Conservation (phyloP, 2,329 filamentous ascomycete genomes). For the Lecanicillium sp. region DNA sequence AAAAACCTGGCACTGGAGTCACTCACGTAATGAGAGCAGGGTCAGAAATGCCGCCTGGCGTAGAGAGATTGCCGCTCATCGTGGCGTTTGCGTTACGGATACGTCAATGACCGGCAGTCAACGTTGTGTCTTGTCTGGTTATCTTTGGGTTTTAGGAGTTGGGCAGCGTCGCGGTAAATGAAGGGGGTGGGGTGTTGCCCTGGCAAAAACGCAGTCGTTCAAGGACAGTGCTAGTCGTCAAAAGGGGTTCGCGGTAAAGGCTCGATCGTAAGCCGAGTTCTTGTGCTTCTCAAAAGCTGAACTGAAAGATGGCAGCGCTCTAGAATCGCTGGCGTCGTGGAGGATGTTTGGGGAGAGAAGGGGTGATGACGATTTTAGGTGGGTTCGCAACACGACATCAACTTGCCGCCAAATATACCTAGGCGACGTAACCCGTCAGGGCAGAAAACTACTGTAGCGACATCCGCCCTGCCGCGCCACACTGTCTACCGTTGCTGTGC, state of each 20-base stretch:
- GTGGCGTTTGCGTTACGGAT: conserved; percentile 2
- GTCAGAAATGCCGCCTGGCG: conserved; percentile 54
- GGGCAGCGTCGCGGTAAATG: too few relatives aligned
- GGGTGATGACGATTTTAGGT: conserved; percentile 21
- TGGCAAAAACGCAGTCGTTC: too few relatives aligned
- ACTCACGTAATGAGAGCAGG: conserved; percentile 56
- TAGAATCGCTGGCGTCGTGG: not conserved
- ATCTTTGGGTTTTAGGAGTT: not conserved
- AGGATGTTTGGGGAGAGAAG: conserved; percentile 11
- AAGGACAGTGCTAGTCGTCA: too few relatives aligned
- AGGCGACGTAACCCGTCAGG: conserved; percentile 17
- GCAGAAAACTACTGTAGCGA: conserved; percentile 7
- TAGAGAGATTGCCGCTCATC: conserved; percentile 30
- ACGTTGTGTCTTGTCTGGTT: not conserved
- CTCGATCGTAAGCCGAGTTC: not conserved
- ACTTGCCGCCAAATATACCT: conserved; percentile 22
- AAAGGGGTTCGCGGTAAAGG: too few relatives aligned
- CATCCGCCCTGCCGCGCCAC: too few relatives aligned
- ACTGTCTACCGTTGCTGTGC: too few relatives aligned
- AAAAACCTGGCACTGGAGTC: conserved; percentile 13
- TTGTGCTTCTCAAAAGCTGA: not conserved
- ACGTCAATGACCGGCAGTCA: not conserved
- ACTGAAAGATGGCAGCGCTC: conserved; percentile 1
- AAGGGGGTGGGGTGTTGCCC: too few relatives aligned
- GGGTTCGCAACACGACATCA: conserved; percentile 22